Conservation (phyloP, 768 basidiomycete species). For the Mycena rosella region DNA sequence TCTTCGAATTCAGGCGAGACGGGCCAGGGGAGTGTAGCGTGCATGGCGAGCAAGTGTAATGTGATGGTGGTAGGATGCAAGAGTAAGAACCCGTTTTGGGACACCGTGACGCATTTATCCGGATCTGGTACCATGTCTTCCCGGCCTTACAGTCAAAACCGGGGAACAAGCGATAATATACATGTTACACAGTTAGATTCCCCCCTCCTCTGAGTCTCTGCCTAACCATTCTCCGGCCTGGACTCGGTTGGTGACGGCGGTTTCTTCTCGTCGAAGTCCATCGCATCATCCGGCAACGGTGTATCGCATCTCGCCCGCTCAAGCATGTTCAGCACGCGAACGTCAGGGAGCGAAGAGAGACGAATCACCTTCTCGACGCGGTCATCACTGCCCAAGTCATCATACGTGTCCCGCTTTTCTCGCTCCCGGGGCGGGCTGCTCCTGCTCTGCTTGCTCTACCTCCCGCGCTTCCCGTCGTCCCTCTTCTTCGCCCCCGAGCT, state of each 20-base stretch:
- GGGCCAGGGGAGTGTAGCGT: slow-evolving; percentile 31
- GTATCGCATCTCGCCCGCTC: slow-evolving; percentile 69
- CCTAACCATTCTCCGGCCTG: slow-evolving; percentile 53
- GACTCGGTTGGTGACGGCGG: slow-evolving; percentile 45
- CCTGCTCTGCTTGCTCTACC: slow-evolving; percentile 65
- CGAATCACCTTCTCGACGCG: slow-evolving; percentile 73
- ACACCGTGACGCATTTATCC: too few species aligned
- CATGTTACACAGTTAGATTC: slow-evolving; percentile 65
- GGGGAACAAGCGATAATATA: neutral
- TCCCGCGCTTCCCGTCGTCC: slow-evolving; percentile 65
- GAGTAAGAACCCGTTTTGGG: neutral
- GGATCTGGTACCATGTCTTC: too few species aligned
- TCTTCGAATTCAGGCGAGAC: slow-evolving; percentile 37
- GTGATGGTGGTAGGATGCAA: slow-evolving; percentile 23
- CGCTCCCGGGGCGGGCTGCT: slow-evolving; percentile 53
- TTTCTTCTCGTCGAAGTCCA: slow-evolving; percentile 61
- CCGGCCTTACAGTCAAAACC: too few species aligned
- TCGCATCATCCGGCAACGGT: slow-evolving; percentile 46
- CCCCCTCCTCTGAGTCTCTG: slow-evolving; percentile 89
- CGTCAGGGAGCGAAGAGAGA: neutral
- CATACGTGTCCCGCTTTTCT: slow-evolving; percentile 67
- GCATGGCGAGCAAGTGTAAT: slow-evolving; percentile 21
- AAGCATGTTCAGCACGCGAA: slow-evolving; percentile 35
- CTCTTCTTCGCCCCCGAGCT: slow-evolving; percentile 55
- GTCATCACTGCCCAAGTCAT: slow-evolving; percentile 64